Evolutionary conservation across 2,329 filamentous ascomycete genomes (phyloP), one percentile per base, ranked within the genome.

Genomic region (Myrmaecium sp.): DNA sequence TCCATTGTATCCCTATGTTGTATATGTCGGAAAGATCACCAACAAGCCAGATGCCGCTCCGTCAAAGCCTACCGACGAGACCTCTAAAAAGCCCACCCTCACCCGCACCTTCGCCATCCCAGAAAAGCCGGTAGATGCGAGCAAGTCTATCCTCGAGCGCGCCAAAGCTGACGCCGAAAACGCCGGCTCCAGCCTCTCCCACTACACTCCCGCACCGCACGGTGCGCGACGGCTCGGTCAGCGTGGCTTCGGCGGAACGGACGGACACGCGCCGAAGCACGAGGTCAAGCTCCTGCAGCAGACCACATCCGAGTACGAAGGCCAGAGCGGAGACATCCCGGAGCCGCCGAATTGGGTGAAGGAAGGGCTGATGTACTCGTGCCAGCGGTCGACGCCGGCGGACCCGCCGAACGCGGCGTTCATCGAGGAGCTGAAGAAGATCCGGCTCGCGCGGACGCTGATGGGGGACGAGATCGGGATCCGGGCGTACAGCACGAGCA

Each of bases 401-500:
- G 55, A 74, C 29, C 61, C 72, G 0, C 77, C 78, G 0, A 95
- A 95, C 38, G 60, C 69, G 21, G 50, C 50, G 0, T 95, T 98
- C 46, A 69, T 94, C 21, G 53, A 65, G 1, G 63, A 78, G 33
- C 62, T 98, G 4, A 67, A 72, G 38, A 74, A 75, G 32, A 81
- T 95, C 36, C 69, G 76, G 23, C 69, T 67, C 2, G 64, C 74
- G 3, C 68, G 86, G 13, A 62, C 69, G 10, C 58, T 94, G 2
- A 72, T 66, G 1, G 69, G 71, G 6, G 83, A 94, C 39, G 64
- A 77, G 24, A 71, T 91, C 31, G 82, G 81, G 2, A 71, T 84
- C 0, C 69, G 82, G 25, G 83, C 86, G 0, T 95, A 95, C 46
- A 84, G 78, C 16, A 83, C 77, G 2, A 74, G 77, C 8, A 92